Conservation (phyloP, 257 asterid genomes). For the Verbena officinalis region DNA sequence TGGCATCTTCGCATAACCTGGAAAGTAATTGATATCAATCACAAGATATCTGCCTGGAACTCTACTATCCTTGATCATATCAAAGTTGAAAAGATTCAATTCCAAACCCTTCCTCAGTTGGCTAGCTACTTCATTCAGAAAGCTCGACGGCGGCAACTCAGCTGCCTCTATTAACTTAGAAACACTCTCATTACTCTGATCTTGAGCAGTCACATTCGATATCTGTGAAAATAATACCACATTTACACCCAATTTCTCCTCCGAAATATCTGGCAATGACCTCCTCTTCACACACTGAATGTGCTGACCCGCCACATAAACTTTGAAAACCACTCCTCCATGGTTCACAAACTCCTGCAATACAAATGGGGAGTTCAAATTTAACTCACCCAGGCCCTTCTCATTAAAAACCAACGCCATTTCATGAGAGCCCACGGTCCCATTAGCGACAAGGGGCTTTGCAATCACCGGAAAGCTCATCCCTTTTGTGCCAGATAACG, state of each 20-base stretch:
- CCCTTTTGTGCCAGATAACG: slow-evolving; percentile 18
- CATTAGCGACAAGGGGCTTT: slow-evolving; percentile 65
- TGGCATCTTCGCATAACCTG: slow-evolving; percentile 85
- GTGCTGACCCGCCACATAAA: slow-evolving; percentile 72
- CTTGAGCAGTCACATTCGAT: slow-evolving; percentile 54
- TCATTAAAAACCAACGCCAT: slow-evolving; percentile 61
- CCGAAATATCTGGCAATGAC: slow-evolving; percentile 67
- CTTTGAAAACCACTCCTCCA: slow-evolving; percentile 85
- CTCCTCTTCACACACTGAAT: slow-evolving; percentile 67
- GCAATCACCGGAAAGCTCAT: slow-evolving; percentile 67
- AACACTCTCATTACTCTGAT: slow-evolving; percentile 39
- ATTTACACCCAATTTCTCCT: slow-evolving; percentile 35
- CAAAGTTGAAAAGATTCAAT: slow-evolving; percentile 80
- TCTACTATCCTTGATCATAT: slow-evolving; percentile 67
- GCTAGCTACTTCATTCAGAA: slow-evolving; percentile 58
- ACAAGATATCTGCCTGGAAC: slow-evolving; percentile 58
- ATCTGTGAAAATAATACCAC: slow-evolving; percentile 68
- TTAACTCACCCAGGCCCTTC: slow-evolving; percentile 51
- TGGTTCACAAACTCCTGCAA: slow-evolving; percentile 89
- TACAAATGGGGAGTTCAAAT: slow-evolving; percentile 54
- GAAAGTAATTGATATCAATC: slow-evolving; percentile 86
- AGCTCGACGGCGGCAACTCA: slow-evolving; percentile 56
- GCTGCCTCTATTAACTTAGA: slow-evolving; percentile 48
- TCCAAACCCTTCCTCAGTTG: slow-evolving; percentile 59
- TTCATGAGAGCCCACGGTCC: slow-evolving; percentile 66